Percentiles rank a stretch among this genome's conserved stretches.
phyloP scores from a whole-genome alignment of 768 basidiomycete genomes.

The Phallus indusiatus region DNA sequence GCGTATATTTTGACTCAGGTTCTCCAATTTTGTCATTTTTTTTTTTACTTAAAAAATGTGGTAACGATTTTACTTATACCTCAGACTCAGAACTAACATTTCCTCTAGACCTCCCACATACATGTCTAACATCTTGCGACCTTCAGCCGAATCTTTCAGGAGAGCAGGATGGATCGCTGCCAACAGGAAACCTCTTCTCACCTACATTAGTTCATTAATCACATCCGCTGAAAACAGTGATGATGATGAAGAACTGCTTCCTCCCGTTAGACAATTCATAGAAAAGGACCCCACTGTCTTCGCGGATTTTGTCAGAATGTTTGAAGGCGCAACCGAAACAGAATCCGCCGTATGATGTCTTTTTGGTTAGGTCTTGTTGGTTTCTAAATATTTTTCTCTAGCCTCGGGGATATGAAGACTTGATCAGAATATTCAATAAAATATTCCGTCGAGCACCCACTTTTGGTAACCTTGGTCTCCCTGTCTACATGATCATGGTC shows the following conservation, averaged over 20 bases:
- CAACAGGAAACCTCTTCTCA: not conserved
- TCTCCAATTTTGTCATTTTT: too few relatives aligned
- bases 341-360: too few relatives aligned
- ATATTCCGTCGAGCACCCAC: not conserved
- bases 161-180: not conserved
- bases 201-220: not conserved
- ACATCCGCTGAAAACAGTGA: too few relatives aligned
- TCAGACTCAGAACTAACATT: too few relatives aligned
- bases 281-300: not conserved
- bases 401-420: not conserved
- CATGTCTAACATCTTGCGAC: not conserved
- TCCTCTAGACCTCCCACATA: too few relatives aligned
- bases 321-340: not conserved
- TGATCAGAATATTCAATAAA: not conserved
- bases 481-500: conserved; percentile 14
- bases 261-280: not conserved
- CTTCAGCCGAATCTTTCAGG: not conserved
- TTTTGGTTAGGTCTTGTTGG: too few relatives aligned
- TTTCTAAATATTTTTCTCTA: not conserved
- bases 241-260: not conserved
- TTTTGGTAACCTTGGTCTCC: not conserved
- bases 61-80: too few relatives aligned
- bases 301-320: not conserved
- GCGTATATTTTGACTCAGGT: too few relatives aligned
- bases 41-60: too few relatives aligned